These are phyloP conservation scores for Uromyces viciae-fabae DNA, from an alignment of 1,284 basidiomycete genomes.

Conservation along the genomic window DNA sequence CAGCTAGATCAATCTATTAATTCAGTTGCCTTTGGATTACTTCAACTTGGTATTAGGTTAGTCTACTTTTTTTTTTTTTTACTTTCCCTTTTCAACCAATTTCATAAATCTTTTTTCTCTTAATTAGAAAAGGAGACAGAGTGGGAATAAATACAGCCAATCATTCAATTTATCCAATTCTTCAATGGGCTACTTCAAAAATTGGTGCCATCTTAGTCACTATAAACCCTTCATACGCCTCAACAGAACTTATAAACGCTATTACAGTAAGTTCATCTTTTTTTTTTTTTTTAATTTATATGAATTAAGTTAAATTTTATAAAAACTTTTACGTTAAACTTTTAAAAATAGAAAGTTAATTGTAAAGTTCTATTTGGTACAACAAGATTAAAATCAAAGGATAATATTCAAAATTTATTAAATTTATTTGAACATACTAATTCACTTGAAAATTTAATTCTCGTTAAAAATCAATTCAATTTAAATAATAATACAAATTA, in stretches of 20 bases:
- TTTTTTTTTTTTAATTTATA: not conserved
- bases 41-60: constrained; percentile 20
- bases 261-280: constrained; percentile 18
- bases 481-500: not conserved
- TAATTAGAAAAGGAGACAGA: not conserved
- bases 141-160: constrained; percentile 9
- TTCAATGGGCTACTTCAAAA: constrained; percentile 31
- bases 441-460: not conserved
- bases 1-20: constrained; percentile 17
- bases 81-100: not conserved
- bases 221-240: constrained; percentile 30
- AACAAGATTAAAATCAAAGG: constrained; percentile 17
- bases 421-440: constrained; percentile 5
- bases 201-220: constrained; percentile 38
- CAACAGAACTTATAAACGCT: constrained; percentile 8
- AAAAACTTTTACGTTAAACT: no score
- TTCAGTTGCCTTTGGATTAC: constrained; percentile 4
- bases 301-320: not conserved
- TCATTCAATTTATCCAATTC: constrained; percentile 16
- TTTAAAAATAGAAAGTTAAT: constrained; percentile 42
- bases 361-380: constrained; percentile 27
- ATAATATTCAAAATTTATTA: not conserved
- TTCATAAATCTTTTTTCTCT: not conserved
- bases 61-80: not conserved
- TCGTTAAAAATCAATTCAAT: constrained; percentile 18